phyloP scores from a whole-genome alignment of 371 early-diverging fungal genomes.

The Massospora cicadina region DNA sequence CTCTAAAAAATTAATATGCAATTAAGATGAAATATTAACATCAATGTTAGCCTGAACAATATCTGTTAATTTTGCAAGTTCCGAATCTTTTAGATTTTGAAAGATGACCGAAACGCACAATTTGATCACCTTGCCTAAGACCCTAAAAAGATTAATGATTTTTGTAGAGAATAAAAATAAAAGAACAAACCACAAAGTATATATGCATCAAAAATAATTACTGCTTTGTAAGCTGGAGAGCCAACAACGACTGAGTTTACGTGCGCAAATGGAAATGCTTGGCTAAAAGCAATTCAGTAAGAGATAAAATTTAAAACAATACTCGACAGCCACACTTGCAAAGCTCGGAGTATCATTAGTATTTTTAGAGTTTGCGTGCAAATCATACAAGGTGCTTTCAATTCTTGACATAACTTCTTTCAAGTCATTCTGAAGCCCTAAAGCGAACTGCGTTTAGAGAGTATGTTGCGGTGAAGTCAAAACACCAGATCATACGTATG shows the following conservation, averaged over 20 bases:
- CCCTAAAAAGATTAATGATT: neutral
- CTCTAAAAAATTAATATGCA: neutral
- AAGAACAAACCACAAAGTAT: no score
- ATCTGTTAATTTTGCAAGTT: neutral
- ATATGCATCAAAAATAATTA: neutral
- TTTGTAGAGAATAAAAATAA: neutral
- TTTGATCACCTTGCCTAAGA: neutral
- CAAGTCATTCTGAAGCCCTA: conserved; percentile 7
- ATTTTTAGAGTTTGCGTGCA: neutral
- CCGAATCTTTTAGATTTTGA: neutral
- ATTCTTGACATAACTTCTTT: conserved; percentile 4
- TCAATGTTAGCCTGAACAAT: neutral
- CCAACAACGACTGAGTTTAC: neutral
- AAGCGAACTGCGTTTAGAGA: no score
- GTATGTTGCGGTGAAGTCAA: no score
- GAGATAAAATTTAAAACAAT: no score
- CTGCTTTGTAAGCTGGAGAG: conserved; percentile 2
- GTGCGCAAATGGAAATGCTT: neutral
- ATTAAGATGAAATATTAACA: neutral
- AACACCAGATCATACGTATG: conserved; percentile 25
- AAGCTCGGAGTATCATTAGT: no score
- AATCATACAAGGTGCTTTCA: conserved; percentile 4
- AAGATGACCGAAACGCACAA: neutral
- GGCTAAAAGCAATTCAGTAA: no score
- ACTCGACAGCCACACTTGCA: no score